Conservation (phyloP, 192 early-diverging fungal species). For the Allomyces macrogynus region DNA sequence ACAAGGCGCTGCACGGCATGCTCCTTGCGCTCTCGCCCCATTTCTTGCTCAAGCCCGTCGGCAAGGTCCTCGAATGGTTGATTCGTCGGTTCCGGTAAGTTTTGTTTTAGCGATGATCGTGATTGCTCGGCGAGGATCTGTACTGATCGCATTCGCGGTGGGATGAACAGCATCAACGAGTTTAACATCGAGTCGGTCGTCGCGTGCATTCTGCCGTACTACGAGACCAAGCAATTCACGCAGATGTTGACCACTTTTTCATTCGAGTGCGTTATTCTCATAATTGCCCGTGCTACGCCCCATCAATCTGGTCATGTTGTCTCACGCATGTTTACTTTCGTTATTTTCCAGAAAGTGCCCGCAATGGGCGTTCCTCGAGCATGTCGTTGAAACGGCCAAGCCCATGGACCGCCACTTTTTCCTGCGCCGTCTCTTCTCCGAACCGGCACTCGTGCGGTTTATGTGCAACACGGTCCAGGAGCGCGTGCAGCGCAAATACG, state of each 20-base stretch:
- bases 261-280: constrained; percentile 24
- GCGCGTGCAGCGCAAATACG: not conserved
- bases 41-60: constrained; percentile 61
- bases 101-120: not conserved
- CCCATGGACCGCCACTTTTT: not conserved
- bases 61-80: constrained; percentile 84
- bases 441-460: not conserved
- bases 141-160: no score
- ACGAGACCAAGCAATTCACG: constrained; percentile 75
- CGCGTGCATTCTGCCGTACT: constrained; percentile 69
- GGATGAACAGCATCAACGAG: constrained; percentile 41
- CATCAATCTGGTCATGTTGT: not conserved
- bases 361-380: not conserved
- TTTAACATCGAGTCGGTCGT: constrained; percentile 64
- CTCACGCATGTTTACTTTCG: not conserved
- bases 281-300: not conserved
- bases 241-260: constrained; percentile 55
- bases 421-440: not conserved
- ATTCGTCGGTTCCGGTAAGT: constrained; percentile 42
- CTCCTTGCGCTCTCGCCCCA: constrained; percentile 60
- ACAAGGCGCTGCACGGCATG: constrained; percentile 53
- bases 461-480: not conserved
- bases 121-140: no score
- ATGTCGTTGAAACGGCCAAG: not conserved
- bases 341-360: not conserved